Evolutionary conservation across 352 stramenopile species (phyloP), one percentile per base, ranked within the genome.

Genomic region (Hyaloperonospora arabidopsidis): DNA sequence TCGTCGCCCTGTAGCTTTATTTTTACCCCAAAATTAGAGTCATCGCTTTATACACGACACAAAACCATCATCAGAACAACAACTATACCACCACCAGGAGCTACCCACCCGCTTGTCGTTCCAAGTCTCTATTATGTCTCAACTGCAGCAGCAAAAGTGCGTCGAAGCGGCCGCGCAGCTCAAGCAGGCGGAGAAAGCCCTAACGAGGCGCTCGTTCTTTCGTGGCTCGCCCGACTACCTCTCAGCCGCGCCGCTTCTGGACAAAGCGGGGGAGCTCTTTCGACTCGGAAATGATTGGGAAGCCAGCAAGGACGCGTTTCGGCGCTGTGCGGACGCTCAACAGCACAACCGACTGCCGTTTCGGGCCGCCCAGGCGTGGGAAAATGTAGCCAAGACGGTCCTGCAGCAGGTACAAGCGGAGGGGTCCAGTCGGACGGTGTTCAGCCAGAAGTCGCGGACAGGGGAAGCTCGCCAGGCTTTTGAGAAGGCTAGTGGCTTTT

Each of bases 281-380:
- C 82, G 79, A 34, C 66, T 80, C 5, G 77, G 72, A 1, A 73
- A 74, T 8, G 82, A 87, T 51, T 74, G 79, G 6, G 82, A 87
- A 8, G 59, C 62, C 47, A 78, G 75, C 52, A 85, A 86, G 52
- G 62, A 65, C 34, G 65, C 75, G 19, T 89, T 84, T 52, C 52
- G 55, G 17, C 71, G 79, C 49, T 79, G 74, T 45, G 79, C 82
- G 14, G 63, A 67, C 19, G 77, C 79, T 17, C 82, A 89, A 57
- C 59, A 77, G 52, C 79, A 89, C 57, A 92, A 87, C 49, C 73
- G 84, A 23, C 82, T 76, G 53, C 65, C 66, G 17, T 92, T 89
- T 62, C 82, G 79, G 32, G 82, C 79, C 0, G 82, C 79, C 5
- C 79, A 89, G 49, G 73, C 80, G 48, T 82, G 71, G 57, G 82